Evolutionary conservation across 192 early-diverging fungal species (phyloP).

Genomic region (Entomortierella chlamydospora): DNA sequence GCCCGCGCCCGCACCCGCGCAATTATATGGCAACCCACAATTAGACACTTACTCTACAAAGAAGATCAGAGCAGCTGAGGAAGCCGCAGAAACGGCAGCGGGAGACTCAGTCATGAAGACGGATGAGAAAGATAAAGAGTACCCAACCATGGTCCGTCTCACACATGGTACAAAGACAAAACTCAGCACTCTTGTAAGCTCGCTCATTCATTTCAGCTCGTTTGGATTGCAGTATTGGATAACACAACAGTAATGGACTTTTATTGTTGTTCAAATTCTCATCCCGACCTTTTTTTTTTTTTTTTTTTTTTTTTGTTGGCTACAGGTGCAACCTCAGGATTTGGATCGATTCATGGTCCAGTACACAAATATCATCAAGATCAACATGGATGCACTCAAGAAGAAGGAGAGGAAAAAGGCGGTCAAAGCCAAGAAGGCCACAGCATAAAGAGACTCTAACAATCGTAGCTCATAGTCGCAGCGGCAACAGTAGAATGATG

Average conservation of each 20-base stretch:
- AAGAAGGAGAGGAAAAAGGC: constrained; percentile 56
- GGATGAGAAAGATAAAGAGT: constrained; percentile 40
- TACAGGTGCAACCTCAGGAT: constrained; percentile 51
- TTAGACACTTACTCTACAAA: constrained; percentile 38
- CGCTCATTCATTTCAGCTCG: background rate
- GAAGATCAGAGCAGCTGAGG: constrained; percentile 33
- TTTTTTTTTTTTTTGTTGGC: no score
- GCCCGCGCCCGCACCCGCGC: no score
- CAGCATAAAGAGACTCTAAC: constrained; percentile 6
- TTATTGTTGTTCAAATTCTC: no score
- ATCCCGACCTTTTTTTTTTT: background rate
- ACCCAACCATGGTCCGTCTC: constrained; percentile 43
- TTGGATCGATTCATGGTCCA: constrained; percentile 53
- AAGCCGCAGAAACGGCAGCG: constrained; percentile 22
- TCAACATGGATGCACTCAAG: constrained; percentile 52
- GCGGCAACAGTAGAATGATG: no score
- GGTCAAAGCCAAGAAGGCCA: constrained; percentile 42
- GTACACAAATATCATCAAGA: constrained; percentile 53
- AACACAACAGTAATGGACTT: no score
- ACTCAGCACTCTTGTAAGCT: constrained; percentile 39
- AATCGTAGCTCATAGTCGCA: background rate
- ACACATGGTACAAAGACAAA: constrained; percentile 33
- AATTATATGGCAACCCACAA: no score
- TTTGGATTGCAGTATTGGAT: no score
- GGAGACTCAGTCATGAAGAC: constrained; percentile 31